Base-by-base conservation (phyloP, 2,329 filamentous ascomycete genomes). In the Diatrype stigma region DNA sequence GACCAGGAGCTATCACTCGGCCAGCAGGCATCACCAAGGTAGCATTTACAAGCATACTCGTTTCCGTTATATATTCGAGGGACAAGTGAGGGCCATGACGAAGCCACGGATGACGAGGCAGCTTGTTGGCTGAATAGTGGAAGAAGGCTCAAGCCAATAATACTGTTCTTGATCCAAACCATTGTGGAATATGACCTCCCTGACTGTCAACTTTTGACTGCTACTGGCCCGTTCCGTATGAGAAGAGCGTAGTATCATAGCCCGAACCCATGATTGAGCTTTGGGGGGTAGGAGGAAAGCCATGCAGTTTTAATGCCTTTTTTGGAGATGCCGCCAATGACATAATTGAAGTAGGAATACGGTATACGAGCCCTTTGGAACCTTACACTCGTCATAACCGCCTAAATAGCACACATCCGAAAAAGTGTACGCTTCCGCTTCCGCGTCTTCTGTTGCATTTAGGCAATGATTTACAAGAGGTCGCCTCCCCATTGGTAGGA, bases 41-140 rank as follows among this genome's bases (percentile, higher is more conserved):
- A 67, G 50, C 65, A 69, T 50, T 68, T 68, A 47, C 65, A 69
- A 34, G 56, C 60, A 45, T 66, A 67, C 5, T 56, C 23, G n/a
- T 49, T 50, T 4, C 62, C 64, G 6, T 67, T 59, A 62, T 62
- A 66, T 14, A 48, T 54, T 45, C 55, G 50, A 19, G 53, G 53
- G 26, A 60, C 57, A 28, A 58, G 56, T n/a, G 48, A 11, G 11
- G 56, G 35, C 17, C n/a, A n/a, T n/a, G 45, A 19, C 21, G 40
- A 48, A 48, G 48, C 48, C 14, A n/a, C n/a, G n/a, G n/a, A n/a
- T n/a, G n/a, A n/a, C n/a, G n/a, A n/a, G n/a, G 45, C 6, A 14
- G 46, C 53, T 37, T 7, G 14, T 7, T 40, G 38, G 17, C 44
- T 23, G 17, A 57, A 16, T 5, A 55, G 42, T n/a, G 44, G 28